These are phyloP conservation scores for Microsporum canis DNA, from an alignment of 2,329 filamentous ascomycete species.

Conservation along the genomic window DNA sequence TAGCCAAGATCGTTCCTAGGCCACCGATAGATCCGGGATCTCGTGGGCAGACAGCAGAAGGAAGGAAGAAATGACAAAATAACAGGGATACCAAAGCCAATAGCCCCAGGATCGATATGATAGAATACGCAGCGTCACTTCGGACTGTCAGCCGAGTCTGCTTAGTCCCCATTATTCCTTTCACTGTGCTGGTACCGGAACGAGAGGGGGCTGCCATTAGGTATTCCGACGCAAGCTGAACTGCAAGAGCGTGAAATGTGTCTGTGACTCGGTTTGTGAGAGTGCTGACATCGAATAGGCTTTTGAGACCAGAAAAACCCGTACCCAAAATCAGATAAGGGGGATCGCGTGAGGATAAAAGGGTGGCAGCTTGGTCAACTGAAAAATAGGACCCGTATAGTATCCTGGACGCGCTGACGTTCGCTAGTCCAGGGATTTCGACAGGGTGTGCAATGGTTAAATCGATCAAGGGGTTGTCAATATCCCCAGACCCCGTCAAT, in stretches of 20 bases:
- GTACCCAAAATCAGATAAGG: background rate
- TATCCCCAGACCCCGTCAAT: background rate
- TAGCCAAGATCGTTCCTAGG: conserved; percentile 8
- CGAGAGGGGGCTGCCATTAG: background rate
- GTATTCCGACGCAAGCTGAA: background rate
- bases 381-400: background rate
- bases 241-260: background rate
- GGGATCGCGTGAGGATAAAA: background rate
- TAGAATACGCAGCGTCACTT: background rate
- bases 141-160: background rate
- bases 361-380: background rate
- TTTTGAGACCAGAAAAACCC: background rate
- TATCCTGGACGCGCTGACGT: background rate
- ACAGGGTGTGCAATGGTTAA: background rate
- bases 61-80: conserved; percentile 7
- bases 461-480: background rate
- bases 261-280: background rate
- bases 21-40: conserved; percentile 12
- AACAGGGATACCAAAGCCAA: background rate
- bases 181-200: background rate
- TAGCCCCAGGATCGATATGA: background rate
- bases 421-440: background rate
- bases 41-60: conserved; percentile 9
- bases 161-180: background rate
- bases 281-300: background rate